A percentile compares a stretch with the other conserved stretches of the same genome.
Conservation (phyloP, 2,329 filamentous ascomycete genomes). For the Colletotrichum australisinense region DNA sequence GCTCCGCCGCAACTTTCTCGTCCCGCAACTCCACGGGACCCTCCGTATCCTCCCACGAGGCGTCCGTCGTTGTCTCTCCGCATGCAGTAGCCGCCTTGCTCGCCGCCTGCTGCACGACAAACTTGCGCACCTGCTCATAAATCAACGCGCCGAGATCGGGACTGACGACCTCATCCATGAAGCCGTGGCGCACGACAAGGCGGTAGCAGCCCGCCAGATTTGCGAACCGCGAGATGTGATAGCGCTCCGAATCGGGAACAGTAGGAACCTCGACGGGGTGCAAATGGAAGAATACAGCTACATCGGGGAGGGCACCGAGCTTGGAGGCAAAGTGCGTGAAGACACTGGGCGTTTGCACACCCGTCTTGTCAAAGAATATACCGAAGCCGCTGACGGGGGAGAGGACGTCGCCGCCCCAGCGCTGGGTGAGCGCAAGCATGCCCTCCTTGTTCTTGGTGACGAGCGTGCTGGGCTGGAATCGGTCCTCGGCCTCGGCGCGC, state of each 20-base stretch:
- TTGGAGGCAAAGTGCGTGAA: slow-evolving; percentile 81
- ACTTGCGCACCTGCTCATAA: slow-evolving; percentile 66
- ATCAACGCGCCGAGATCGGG: slow-evolving; percentile 71
- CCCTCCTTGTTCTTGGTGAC: slow-evolving; percentile 40
- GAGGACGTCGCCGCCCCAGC: slow-evolving; percentile 55
- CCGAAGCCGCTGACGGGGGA: slow-evolving; percentile 68
- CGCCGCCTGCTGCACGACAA: slow-evolving; percentile 51
- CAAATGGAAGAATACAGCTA: slow-evolving; percentile 81
- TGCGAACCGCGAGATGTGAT: slow-evolving; percentile 55
- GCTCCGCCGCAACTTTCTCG: slow-evolving; percentile 46
- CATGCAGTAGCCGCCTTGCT: slow-evolving; percentile 35
- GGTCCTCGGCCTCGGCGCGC: slow-evolving; percentile 74
- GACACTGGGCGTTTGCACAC: slow-evolving; percentile 71
- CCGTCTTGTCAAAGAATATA: slow-evolving; percentile 84
- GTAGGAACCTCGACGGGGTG: slow-evolving; percentile 70
- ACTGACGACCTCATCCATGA: slow-evolving; percentile 77
- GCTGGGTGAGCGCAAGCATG: slow-evolving; percentile 45
- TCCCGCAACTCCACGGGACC: slow-evolving; percentile 40
- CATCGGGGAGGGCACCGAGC: slow-evolving; percentile 73
- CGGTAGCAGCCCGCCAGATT: slow-evolving; percentile 73
- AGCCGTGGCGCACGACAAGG: slow-evolving; percentile 77
- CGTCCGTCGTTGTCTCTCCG: slow-evolving; percentile 6
- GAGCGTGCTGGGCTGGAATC: slow-evolving; percentile 60
- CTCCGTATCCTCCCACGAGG: slow-evolving; percentile 16
- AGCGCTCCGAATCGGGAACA: slow-evolving; percentile 60